Base-by-base conservation (phyloP, 2,329 filamentous ascomycete species). In the Cladobotryum protrusum region DNA sequence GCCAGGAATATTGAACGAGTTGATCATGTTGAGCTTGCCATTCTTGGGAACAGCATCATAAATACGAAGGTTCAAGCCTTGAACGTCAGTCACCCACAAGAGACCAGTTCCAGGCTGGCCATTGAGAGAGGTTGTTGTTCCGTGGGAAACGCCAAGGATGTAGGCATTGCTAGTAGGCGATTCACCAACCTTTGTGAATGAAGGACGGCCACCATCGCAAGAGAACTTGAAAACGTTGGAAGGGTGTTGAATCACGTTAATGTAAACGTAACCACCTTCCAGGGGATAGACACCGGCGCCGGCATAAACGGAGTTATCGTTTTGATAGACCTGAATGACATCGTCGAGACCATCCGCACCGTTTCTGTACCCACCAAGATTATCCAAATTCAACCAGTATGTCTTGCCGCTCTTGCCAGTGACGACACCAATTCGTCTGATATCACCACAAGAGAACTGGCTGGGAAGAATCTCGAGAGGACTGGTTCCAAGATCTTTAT, bases 211-310 rank as follows among this genome's bases (percentile, higher is more conserved):
- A 18, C 65, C 63, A 52, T 70, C 65, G 59, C 76, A 81, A 2
- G 73, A 72, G 59, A 82, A 82, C 55, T 81, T 77, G 69, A 81
- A 82, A 15, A 79, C 76, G 45, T 77, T 71, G 0, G 77, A 77
- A 13, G 73, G 70, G 56, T 75, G 76, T 56, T 75, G 71, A 47
- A 81, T 79, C 5, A 80, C 63, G 12, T 72, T 73, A 57, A 74
- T 72, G 59, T 75, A 76, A 36, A 76, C 66, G 53, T 74, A 76
- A 0, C 73, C 73, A 2, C 73, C 73, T 20, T 76, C 73, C 0
- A 75, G 57, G 0, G 73, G 73, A 53, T 75, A 76, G 1, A 74
- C 73, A 11, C 73, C 73, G 4, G 69, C 68, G 1, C 73, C 73
- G 0, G 70, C 69, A 36, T 74, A 76, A 0, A 76, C 72, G 0